A percentile compares a stretch with the other conserved stretches of the same genome.
These are phyloP conservation scores for Skeletonema costatum DNA, from an alignment of 108 stramenopile species.

Conservation along the genomic window DNA sequence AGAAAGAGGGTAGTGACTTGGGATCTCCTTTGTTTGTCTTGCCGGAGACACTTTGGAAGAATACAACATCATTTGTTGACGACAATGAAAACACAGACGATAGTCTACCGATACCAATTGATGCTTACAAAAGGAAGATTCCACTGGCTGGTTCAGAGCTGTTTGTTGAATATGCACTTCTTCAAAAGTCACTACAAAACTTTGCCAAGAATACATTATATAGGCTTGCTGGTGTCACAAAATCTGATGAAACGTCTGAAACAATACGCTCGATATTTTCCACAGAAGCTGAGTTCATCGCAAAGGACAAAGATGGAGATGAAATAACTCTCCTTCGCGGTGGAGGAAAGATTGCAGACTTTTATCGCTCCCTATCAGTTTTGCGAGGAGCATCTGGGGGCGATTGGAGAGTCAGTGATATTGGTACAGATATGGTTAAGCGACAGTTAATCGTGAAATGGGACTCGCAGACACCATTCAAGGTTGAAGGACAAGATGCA, in stretches of 20 bases:
- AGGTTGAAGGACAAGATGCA: slow-evolving; percentile 36
- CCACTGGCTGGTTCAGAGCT: slow-evolving; percentile 27
- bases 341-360: slow-evolving; percentile 39
- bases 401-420: slow-evolving; percentile 22
- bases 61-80: neutral
- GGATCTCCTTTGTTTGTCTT: slow-evolving; percentile 22
- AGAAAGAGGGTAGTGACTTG: neutral
- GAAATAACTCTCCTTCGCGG: slow-evolving; percentile 29
- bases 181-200: slow-evolving; percentile 15
- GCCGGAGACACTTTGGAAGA: slow-evolving; percentile 19
- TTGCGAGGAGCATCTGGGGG: slow-evolving; percentile 31
- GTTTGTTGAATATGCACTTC: slow-evolving; percentile 41
- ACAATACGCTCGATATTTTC: slow-evolving; percentile 30
- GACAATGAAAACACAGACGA: neutral
- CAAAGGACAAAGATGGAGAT: neutral
- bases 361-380: slow-evolving; percentile 30
- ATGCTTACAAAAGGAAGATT: slow-evolving; percentile 8
- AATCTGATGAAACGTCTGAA: neutral
- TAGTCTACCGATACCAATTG: slow-evolving; percentile 5
- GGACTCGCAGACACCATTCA: slow-evolving; percentile 38
- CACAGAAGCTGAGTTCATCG: slow-evolving; percentile 23
- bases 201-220: slow-evolving; percentile 23
- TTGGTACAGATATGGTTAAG: slow-evolving; percentile 6
- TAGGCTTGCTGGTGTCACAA: slow-evolving; percentile 20
- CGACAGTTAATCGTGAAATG: slow-evolving; percentile 22